Evolutionary conservation across 176 grass and related monocot species (phyloP), one percentile per base, ranked within the genome.

Genomic region (Metroxylon sagu): DNA sequence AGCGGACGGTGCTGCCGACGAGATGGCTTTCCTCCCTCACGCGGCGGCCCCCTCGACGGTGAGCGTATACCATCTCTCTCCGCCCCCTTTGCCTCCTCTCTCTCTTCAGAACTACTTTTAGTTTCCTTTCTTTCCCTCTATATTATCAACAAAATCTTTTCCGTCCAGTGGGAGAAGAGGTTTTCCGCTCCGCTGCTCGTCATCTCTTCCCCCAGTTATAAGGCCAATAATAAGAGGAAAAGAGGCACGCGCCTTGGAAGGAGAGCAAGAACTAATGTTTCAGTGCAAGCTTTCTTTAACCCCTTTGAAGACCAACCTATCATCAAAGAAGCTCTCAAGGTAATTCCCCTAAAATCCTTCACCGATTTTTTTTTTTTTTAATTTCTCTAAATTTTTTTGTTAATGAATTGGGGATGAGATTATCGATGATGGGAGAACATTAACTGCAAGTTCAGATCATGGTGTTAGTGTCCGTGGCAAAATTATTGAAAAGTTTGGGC

Each of bases 301-400:
- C 93, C 93, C 54, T 74, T 92, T 6, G 87, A 73, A 16, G 93
- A 81, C 48, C 72, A 95, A 66, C 93, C 81, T 54, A 85, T 92
- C 62, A 51, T 88, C 50, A 74, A 67, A 76, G 87, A 98, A 71
- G 93, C 81, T 53, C 27, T 92, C 25, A 98, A 92, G 87, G 92
- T 97, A 49, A 43, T 43, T 14, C 35, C 35, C 8, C 35, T 43
- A 70, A 52, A 39, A 26, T 56, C 56, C 19, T 28, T 5, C 5
- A 3, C 19, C 17, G 39, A 23, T 60, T 56, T 77, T 26, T 19
- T 5, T 19, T 5, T 14, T 14, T 48, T 19, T 35, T 27, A 25
- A 48, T 52, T 55, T 59, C 18, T 35, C 30, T 31, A 12, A 48
- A 29, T 29, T 15, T 35, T 29, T 14, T 54, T 17, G 31, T 74